Evolutionary conservation across 192 early-diverging fungal genomes (phyloP), one percentile per base, ranked within the genome.

Genomic region (Jimgerdemannia flammicorona): DNA sequence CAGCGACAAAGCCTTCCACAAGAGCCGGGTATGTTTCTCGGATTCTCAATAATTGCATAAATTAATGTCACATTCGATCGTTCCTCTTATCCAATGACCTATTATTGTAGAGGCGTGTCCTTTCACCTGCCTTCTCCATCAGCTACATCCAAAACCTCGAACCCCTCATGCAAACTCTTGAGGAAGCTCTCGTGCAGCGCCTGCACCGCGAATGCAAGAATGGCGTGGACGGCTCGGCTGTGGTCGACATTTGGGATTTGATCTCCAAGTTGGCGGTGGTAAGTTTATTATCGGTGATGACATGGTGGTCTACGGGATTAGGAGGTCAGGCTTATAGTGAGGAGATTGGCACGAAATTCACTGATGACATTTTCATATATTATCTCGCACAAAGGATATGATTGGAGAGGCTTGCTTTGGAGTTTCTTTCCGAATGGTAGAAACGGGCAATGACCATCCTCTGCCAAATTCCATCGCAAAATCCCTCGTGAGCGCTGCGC

Each of bases 361-460:
- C 29, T 29, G 29, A 29, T 1, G 29, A 29, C 29, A 29, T 29
- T 29, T 29, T 29, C 29, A 29, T 29, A 29, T 29, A 29, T 29
- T 29, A 29, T 29, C 29, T 29, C 29, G 29, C 29, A 29, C 29
- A 29, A 29, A 74, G 72, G 87, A 89, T 72, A 78, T 81, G 18
- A 87, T 89, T 72, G 87, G 87, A 0, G 80, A 84, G n/a, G 83
- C 84, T 0, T 83, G 83, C 17, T 88, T 89, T 73, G 87, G 87
- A 7, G 43, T 73, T 64, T 76, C 85, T 4, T 89, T 89, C 64
- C 70, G 84, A 8, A 87, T 89, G 80, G 65, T 89, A n/a, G 78
- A 85, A 44, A 72, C 72, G 2, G 83, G 77, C 14, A 76, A 75
- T 2, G 43, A 64, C 3, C 84, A 89, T 73, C 80, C 79, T 19